These are phyloP conservation scores for Suillus spraguei DNA, from an alignment of 768 basidiomycete genomes.

Conservation along the genomic window DNA sequence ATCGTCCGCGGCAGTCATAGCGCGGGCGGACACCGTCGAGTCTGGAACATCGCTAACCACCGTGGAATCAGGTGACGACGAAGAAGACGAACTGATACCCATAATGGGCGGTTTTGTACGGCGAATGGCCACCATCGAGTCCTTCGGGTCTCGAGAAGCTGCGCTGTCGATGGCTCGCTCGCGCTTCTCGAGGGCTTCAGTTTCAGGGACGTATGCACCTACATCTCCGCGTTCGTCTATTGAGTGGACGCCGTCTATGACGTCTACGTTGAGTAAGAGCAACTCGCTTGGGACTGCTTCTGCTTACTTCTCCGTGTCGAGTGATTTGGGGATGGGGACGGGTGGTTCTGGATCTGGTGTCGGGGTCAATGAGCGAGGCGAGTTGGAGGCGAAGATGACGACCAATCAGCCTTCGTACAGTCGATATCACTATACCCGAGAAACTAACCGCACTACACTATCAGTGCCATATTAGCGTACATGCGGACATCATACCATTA, in stretches of 20 bases:
- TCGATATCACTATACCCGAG: conserved; percentile 17
- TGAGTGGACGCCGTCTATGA: conserved; percentile 13
- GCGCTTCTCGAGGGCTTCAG: conserved; percentile 27
- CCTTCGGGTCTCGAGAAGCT: conserved; percentile 67
- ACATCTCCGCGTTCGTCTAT: conserved; percentile 29
- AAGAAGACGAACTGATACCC: conserved; percentile 44
- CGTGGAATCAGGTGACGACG: conserved; percentile 8
- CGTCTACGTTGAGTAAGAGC: conserved; percentile 8
- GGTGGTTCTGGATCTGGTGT: conserved; percentile 4
- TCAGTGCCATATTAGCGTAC: background rate
- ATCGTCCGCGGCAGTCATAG: conserved; percentile 12
- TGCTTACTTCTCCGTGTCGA: conserved; percentile 29
- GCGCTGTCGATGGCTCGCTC: conserved; percentile 31
- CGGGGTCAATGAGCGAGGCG: conserved; percentile 32
- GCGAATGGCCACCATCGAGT: conserved; percentile 84
- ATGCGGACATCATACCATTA: background rate
- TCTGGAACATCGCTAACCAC: background rate
- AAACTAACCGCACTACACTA: background rate
- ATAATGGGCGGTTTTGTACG: conserved; percentile 65
- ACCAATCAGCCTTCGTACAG: conserved; percentile 17
- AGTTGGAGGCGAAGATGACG: conserved; percentile 20
- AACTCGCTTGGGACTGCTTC: conserved; percentile 28
- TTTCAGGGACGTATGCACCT: conserved; percentile 18
- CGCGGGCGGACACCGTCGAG: conserved; percentile 9
- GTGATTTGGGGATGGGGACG: conserved; percentile 17